Evolutionary conservation across 2,329 filamentous ascomycete species (phyloP), one percentile per base, ranked within the genome.

Genomic region (Paracoccidioides brasiliensis): DNA sequence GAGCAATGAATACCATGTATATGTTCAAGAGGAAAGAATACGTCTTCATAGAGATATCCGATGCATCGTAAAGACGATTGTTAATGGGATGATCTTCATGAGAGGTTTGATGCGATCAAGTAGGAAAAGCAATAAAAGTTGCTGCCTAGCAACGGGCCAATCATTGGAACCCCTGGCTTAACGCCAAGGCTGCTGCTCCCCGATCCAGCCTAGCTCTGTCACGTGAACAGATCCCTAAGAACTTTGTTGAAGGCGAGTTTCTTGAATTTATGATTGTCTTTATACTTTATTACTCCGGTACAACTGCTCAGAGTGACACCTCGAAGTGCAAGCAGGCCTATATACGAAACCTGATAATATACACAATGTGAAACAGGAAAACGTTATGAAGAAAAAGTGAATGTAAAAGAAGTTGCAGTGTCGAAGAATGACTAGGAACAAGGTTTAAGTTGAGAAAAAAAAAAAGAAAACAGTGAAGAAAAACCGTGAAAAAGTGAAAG

Each of bases 131-230:
- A 6, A 10, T 8, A 15, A 42, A 50, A 54, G 52, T 40, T 54
- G 52, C 43, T 54, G 52, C 52, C 42, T 54, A 54, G 15, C 12
- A 49, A 12, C 35, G 33, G 22, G 30, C 54, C 52, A 58, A 56
- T 54, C 37, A 52, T 40, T n/a, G n/a, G 30, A 12, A 15, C 10
- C 51, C 44, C 30, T 8, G 30, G 12, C n/a, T 45, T 38, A 46
- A 4, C 50, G 35, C 54, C 53, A 28, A 35, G 12, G 35, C 45
- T 38, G 35, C 45, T 38, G 56, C 12, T 12, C 52, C 15, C 22
- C 22, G 22, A 22, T 22, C 22, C 2, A 22, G 22, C 22, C 22
- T 22, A 22, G 22, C 2, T 22, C 22, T 1, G 28, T 52, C 50
- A 52, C 50, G 50, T 52, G 50, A n/a, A n/a, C n/a, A n/a, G n/a